phyloP scores from a whole-genome alignment of 768 basidiomycete genomes.

The Lyophyllum decastes region DNA sequence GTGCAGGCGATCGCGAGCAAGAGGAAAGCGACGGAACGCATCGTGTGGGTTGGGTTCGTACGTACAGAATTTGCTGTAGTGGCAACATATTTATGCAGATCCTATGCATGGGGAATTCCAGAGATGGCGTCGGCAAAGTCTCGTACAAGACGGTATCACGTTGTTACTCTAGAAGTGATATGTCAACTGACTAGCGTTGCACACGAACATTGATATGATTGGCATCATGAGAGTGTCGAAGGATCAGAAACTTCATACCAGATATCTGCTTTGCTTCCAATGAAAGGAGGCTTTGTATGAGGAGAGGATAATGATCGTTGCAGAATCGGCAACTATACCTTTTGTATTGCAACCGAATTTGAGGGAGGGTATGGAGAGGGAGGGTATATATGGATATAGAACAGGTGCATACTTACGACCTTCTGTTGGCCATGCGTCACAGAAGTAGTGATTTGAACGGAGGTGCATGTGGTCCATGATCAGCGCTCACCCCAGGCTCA shows the following conservation, averaged over 20 bases:
- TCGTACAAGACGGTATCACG: background rate
- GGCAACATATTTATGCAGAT: background rate
- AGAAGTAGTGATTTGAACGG: no score
- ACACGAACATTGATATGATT: background rate
- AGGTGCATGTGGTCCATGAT: no score
- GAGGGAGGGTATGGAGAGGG: no score
- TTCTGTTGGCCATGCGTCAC: no score
- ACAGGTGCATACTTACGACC: no score
- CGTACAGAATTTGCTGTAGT: background rate
- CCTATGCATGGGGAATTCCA: background rate
- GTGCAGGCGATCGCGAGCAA: background rate
- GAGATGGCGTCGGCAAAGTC: background rate
- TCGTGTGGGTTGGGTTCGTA: background rate
- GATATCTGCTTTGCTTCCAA: background rate
- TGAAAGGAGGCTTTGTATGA: background rate
- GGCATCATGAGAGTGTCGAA: background rate
- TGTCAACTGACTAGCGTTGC: background rate
- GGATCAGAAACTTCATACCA: background rate
- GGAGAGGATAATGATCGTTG: background rate
- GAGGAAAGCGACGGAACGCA: slow-evolving; percentile 2
- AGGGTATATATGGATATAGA: no score
- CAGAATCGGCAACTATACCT: background rate
- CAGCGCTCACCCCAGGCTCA: no score
- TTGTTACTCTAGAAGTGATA: background rate
- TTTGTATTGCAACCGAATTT: no score